A percentile compares a stretch with the other conserved stretches of the same genome.
Conservation (phyloP, 768 basidiomycete species). For the Termitomyces sp. region DNA sequence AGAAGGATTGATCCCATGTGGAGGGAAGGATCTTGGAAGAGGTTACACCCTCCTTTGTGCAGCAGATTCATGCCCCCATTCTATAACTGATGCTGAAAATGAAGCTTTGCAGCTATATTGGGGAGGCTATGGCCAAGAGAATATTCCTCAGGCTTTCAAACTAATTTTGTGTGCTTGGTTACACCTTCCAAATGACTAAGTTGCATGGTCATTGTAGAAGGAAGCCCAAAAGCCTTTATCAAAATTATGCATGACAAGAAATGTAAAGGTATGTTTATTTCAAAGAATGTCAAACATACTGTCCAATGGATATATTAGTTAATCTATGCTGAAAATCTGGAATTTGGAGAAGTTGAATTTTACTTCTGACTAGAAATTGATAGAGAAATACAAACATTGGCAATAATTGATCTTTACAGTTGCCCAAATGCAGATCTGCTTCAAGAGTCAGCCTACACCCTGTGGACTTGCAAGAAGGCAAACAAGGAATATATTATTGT, state of each 20-base stretch:
- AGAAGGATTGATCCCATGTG: not conserved
- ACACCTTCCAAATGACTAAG: constrained; percentile 20
- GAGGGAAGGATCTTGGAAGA: not conserved
- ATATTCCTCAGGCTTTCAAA: not conserved
- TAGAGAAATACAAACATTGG: no score
- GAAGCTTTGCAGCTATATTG: not conserved
- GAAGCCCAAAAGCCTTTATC: constrained; percentile 1
- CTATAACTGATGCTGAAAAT: not conserved
- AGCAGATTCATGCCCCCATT: not conserved
- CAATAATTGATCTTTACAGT: no score
- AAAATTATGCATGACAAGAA: not conserved
- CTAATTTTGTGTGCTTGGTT: constrained; percentile 17
- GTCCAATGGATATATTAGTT: not conserved
- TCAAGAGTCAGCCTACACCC: no score
- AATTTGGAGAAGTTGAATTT: no score
- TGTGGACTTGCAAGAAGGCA: no score
- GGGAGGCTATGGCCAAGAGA: not conserved
- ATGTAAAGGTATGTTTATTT: constrained; percentile 3
- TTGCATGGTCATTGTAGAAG: constrained; percentile 19
- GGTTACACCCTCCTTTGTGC: not conserved
- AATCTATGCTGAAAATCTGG: no score
- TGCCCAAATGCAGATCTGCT: no score
- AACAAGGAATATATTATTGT: no score
- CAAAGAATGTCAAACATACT: not conserved
- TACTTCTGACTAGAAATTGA: no score